These are phyloP conservation scores for Epicoccum nigrum DNA, from an alignment of 2,329 filamentous ascomycete species.

Conservation along the genomic window DNA sequence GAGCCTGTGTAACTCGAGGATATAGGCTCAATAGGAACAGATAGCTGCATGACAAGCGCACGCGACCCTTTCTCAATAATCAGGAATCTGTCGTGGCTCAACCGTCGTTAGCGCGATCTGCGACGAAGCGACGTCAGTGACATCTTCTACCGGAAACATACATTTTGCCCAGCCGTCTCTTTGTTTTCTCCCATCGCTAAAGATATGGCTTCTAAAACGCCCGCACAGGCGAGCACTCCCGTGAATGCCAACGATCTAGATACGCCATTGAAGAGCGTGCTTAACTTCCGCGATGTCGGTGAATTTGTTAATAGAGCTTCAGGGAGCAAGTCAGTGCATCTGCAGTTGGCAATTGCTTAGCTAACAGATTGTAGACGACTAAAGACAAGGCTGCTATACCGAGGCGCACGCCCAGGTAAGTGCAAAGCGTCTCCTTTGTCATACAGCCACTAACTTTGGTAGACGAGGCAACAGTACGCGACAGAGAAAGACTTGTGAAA, in stretches of 20 bases:
- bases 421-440: not conserved
- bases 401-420: slow-evolving; percentile 45
- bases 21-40: not conserved
- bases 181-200: not conserved
- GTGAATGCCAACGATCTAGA: slow-evolving; percentile 15
- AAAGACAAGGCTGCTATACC: slow-evolving; percentile 38
- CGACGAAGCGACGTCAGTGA: slow-evolving; percentile 17
- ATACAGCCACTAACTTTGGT: slow-evolving; percentile 16
- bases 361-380: slow-evolving; percentile 27
- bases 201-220: slow-evolving; percentile 6
- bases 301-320: slow-evolving; percentile 35
- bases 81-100: slow-evolving; percentile 8
- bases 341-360: not conserved
- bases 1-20: not conserved
- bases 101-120: slow-evolving; percentile 13
- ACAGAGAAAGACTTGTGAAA: slow-evolving; percentile 65
- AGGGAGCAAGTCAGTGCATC: slow-evolving; percentile 21
- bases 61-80: slow-evolving; percentile 1
- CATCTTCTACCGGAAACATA: slow-evolving; percentile 13
- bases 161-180: slow-evolving; percentile 11
- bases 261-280: slow-evolving; percentile 37
- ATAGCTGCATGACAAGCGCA: not conserved
- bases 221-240: not conserved
- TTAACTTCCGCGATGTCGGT: slow-evolving; percentile 48
- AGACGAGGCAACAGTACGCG: slow-evolving; percentile 74